A percentile compares a stretch with the other conserved stretches of the same genome.
Evolutionary conservation across 164 flowering plant species (phyloP).

Genomic region (Stephania yunnanensis): DNA sequence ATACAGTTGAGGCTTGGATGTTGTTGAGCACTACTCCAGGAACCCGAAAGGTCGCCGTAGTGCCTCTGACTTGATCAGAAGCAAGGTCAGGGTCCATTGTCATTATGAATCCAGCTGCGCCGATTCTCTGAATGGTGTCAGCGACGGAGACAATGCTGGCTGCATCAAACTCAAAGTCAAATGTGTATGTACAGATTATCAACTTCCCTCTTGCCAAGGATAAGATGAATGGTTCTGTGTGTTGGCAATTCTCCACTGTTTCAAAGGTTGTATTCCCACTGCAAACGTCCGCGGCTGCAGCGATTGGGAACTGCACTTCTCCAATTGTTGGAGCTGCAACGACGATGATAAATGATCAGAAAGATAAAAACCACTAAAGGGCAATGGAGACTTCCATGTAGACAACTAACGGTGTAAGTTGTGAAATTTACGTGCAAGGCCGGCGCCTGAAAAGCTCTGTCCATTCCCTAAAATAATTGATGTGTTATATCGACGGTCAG

Average conservation of each 20-base stretch:
- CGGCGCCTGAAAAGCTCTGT: constrained; percentile 36
- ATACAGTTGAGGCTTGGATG: constrained; percentile 38
- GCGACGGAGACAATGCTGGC: constrained; percentile 45
- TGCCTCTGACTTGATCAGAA: constrained; percentile 34
- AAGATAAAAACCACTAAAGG: not conserved
- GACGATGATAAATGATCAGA: not conserved
- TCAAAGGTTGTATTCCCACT: constrained; percentile 21
- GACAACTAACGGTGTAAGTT: not conserved
- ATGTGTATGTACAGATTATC: constrained; percentile 45
- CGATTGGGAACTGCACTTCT: constrained; percentile 26
- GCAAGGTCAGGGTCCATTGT: constrained; percentile 45
- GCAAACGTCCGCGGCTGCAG: constrained; percentile 52
- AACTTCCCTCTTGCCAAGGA: constrained; percentile 34
- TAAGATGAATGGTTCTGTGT: constrained; percentile 35
- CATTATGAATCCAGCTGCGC: constrained; percentile 59
- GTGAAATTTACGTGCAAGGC: constrained; percentile 39
- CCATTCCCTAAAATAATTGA: constrained; percentile 39
- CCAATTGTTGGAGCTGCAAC: constrained; percentile 47
- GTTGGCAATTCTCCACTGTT: constrained; percentile 40
- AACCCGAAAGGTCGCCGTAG: constrained; percentile 36
- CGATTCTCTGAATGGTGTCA: constrained; percentile 36
- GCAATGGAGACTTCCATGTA: not conserved
- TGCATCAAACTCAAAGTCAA: constrained; percentile 37
- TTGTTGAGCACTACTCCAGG: constrained; percentile 47
- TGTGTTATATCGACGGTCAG: constrained; percentile 44